A percentile compares a stretch with the other conserved stretches of the same genome.
Conservation (phyloP, 2,329 filamentous ascomycete genomes). For the Juglanconis juglandina region DNA sequence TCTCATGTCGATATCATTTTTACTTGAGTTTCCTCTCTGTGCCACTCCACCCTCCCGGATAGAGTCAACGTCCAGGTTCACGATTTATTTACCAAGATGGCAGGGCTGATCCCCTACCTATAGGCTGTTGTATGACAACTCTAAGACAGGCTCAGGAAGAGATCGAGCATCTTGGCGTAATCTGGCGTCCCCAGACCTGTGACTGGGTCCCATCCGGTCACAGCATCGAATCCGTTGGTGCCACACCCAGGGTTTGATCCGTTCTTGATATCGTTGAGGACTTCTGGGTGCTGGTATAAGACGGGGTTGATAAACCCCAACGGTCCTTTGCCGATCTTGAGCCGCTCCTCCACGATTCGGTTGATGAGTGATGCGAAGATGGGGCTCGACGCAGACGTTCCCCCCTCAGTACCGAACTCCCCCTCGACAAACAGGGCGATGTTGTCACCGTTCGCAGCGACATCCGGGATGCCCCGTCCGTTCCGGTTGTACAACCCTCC, state of each 20-base stretch:
- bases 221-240: conserved; percentile 28
- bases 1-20: too few species aligned
- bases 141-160: conserved; percentile 20
- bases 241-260: conserved; percentile 31
- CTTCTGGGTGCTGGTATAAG: conserved; percentile 28
- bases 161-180: conserved; percentile 21
- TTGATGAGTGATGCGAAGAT: conserved; percentile 56
- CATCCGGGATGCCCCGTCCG: conserved; percentile 27
- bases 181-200: conserved; percentile 25
- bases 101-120: neutral
- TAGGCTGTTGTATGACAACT: neutral
- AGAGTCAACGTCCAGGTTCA: too few species aligned
- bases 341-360: conserved; percentile 59
- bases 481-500: conserved; percentile 22
- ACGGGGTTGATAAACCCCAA: conserved; percentile 35
- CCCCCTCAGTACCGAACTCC: conserved; percentile 36
- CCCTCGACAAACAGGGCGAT: conserved; percentile 26
- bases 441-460: conserved; percentile 26
- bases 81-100: too few species aligned
- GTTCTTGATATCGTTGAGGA: conserved; percentile 28
- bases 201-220: conserved; percentile 27
- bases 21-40: too few species aligned
- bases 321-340: conserved; percentile 42
- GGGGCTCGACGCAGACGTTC: conserved; percentile 55
- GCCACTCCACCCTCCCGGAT: too few species aligned